Base-by-base conservation (phyloP, 2,329 filamentous ascomycete species). In the Colletotrichum gloeosporioides region DNA sequence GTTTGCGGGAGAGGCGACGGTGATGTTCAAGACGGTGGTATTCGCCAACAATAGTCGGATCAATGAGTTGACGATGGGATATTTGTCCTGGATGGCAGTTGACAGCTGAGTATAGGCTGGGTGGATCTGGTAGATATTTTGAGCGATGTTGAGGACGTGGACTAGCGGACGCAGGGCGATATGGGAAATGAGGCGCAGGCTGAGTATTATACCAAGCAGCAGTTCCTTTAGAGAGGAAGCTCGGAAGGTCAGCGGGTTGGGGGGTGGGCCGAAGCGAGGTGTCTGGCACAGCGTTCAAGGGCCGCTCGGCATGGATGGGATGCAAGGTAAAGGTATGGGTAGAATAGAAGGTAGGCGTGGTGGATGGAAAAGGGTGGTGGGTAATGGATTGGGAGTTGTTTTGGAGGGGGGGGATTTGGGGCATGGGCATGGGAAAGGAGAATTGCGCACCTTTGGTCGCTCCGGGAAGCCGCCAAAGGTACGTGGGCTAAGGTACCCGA, bases 381-480 rank as follows among this genome's bases (percentile, higher is more conserved):
- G 64, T 69, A 31, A 69, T 34, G 31, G 70, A 64, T 61, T 72
- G 73, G 69, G 73, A 62, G 66, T 36, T 59, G 71, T 73, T 70
- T 75, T 61, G 59, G 25, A 64, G 57, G 55, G 29, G 49, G 59
- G 66, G 74, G 69, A 68, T 76, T 67, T 49, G 39, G 69, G 73
- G 73, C 70, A 76, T 69, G 73, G 74, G 71, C 25, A 73, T 76
- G 73, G 73, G 73, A 76, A 76, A 76, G 67, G 64, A 73, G 74
- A 74, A 76, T 76, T 76, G 70, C 74, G 74, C 70, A 76, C 74
- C 73, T 76, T 76, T 69, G 31, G 34, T 69, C 32, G 70, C 65
- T 74, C 64, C 64, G 49, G 74, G 70, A 76, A 65, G 74, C 59
- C 44, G 57, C 65, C 34, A 76, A 65, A 69, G 64, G 61, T 73